A percentile compares a stretch with the other conserved stretches of the same genome.
These are phyloP conservation scores for Phanerodontia chrysosporium DNA, from an alignment of 768 basidiomycete species.

Conservation along the genomic window DNA sequence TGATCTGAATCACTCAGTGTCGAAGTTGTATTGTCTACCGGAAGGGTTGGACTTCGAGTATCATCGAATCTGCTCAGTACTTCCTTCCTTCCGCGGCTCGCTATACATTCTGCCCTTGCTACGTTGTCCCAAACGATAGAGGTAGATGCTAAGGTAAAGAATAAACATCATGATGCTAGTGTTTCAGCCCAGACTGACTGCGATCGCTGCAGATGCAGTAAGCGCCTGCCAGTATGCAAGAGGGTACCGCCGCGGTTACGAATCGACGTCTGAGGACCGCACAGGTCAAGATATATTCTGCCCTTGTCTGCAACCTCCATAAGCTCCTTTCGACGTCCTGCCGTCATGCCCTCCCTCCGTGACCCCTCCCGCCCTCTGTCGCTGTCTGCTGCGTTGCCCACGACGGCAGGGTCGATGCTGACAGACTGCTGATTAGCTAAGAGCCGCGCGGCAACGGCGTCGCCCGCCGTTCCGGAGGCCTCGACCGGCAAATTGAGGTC, in stretches of 20 bases:
- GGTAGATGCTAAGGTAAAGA: too few relatives aligned
- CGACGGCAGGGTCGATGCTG: background rate
- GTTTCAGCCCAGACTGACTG: too few relatives aligned
- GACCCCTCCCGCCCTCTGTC: background rate
- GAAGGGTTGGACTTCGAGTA: too few relatives aligned
- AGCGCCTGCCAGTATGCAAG: background rate
- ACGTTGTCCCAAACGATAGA: too few relatives aligned
- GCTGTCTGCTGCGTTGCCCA: background rate
- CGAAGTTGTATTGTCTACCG: too few relatives aligned
- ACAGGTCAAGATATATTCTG: slow-evolving; percentile 8
- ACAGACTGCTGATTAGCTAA: background rate
- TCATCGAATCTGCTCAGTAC: too few relatives aligned
- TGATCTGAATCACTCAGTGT: too few relatives aligned
- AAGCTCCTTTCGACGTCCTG: background rate
- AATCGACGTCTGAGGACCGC: slow-evolving; percentile 9
- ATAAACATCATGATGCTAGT: too few relatives aligned
- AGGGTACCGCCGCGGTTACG: slow-evolving; percentile 15
- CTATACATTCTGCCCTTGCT: too few relatives aligned
- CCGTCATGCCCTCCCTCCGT: background rate
- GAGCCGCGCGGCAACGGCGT: background rate
- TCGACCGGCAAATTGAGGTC: background rate
- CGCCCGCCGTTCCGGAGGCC: background rate
- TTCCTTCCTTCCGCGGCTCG: too few relatives aligned
- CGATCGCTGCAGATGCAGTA: background rate
- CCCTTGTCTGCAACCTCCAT: background rate